A percentile compares a stretch with the other conserved stretches of the same genome.
Conservation (phyloP, 2,329 filamentous ascomycete species). For the Aspergillus sp. region DNA sequence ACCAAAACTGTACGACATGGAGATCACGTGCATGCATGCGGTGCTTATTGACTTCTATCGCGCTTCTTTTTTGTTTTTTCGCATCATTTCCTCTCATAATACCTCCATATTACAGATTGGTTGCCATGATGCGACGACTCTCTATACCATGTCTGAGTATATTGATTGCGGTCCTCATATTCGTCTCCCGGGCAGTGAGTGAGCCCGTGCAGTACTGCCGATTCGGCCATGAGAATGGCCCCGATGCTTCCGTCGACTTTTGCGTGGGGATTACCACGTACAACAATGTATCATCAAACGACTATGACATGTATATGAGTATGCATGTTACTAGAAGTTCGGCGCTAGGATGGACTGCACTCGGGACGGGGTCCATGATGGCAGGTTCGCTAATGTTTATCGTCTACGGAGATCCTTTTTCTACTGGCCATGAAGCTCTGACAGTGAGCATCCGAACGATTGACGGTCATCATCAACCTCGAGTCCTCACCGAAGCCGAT, state of each 20-base stretch:
- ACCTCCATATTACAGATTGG: not conserved
- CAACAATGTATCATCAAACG: constrained; percentile 6
- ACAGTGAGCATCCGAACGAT: constrained; percentile 9
- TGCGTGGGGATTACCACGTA: constrained; percentile 10
- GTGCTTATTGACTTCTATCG: not conserved
- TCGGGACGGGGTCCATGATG: constrained; percentile 12
- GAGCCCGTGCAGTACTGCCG: constrained; percentile 13
- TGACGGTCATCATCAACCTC: constrained; percentile 7
- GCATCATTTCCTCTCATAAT: not conserved
- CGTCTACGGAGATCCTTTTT: constrained; percentile 9
- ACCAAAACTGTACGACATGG: not conserved
- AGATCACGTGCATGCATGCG: not conserved
- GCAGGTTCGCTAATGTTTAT: constrained; percentile 12
- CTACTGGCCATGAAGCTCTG: not conserved
- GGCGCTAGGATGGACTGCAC: constrained; percentile 11
- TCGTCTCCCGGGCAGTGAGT: not conserved
- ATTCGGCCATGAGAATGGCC: constrained; percentile 2
- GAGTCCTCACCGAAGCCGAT: not conserved
- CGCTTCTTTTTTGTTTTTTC: not conserved
- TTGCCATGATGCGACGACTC: not conserved
- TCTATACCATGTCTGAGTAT: not conserved
- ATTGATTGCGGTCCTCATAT: not conserved
- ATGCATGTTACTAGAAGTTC: constrained; percentile 8
- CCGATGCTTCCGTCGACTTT: constrained; percentile 5
- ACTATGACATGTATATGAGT: constrained; percentile 9